Base-by-base conservation (phyloP, 2,329 filamentous ascomycete species). In the Venturia effusa region DNA sequence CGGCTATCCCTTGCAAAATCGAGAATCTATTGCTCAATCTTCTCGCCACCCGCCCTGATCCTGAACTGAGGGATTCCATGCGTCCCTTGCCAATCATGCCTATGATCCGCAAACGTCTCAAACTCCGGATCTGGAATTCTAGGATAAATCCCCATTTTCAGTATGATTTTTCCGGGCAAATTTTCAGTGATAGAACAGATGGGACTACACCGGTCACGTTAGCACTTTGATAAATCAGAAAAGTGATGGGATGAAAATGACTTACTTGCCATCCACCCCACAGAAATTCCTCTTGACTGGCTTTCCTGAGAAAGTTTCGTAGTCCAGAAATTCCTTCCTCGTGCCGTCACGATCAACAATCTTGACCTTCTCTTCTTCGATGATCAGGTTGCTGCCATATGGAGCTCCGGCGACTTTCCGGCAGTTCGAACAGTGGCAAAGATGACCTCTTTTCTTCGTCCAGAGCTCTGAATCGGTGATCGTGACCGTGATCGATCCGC, bases 381-480 rank as follows among this genome's bases (percentile, higher is more conserved):
- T 77, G 6, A 73, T 69, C 17, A 79, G 67, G 65, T 79, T 78
- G 24, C 71, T 67, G 0, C 76, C 68, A 2, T 76, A 73, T 62
- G 74, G 76, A 5, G 74, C 76, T 59, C 80, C 79, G 1, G 79
- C 74, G 0, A 77, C 74, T 68, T 81, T 82, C 51, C 79, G 76
- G 70, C 80, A 82, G 66, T 82, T 83, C 40, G 73, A 70, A 70
- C 81, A 82, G 66, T 82, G 78, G 69, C 80, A 82, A 8, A 81
- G 69, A 67, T 80, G 77, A 1, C 80, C 79, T 37, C 78, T 70
- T 7, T 73, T 73, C 40, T 72, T 72, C 13, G 72, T 74, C 69
- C 81, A 82, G 27, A 81, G 76, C 22, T 80, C 77, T 15, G 68
- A 66, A 66, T 81, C 80, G 65, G 74, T 74, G 68, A 82, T 78